These are phyloP conservation scores for Quercus lobata DNA, from an alignment of 331 rosid species.

Conservation along the genomic window DNA sequence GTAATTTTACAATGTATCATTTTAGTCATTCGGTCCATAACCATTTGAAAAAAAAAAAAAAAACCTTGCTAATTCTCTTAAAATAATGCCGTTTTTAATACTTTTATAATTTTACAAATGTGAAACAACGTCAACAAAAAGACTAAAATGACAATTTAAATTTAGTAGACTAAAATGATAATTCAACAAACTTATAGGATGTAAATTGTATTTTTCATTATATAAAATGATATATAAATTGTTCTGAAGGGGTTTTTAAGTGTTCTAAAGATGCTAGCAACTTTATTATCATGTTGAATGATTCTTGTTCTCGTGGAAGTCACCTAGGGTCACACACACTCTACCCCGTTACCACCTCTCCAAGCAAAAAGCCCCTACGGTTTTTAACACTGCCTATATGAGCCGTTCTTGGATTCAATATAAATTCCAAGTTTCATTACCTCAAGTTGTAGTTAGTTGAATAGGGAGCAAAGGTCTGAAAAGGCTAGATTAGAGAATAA, in stretches of 20 bases:
- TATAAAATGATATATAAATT: too few relatives aligned
- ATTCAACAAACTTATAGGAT: too few relatives aligned
- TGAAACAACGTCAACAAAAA: too few relatives aligned
- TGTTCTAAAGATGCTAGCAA: not conserved
- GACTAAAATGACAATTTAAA: too few relatives aligned
- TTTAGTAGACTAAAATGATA: too few relatives aligned
- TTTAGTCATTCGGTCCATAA: too few relatives aligned
- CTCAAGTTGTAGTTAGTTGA: not conserved
- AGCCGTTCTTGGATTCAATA: not conserved
- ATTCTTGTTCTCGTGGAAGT: not conserved
- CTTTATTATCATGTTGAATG: not conserved
- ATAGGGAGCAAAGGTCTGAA: not conserved
- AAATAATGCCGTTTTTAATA: too few relatives aligned
- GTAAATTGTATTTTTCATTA: too few relatives aligned
- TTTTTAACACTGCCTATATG: not conserved
- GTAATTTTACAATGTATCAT: too few relatives aligned
- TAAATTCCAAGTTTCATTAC: not conserved
- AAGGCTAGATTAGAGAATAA: not conserved
- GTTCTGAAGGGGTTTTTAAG: not conserved
- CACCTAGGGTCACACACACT: not conserved
- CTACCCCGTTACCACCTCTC: not conserved
- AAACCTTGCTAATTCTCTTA: too few relatives aligned
- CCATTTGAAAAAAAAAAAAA: too few relatives aligned
- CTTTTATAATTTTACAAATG: too few relatives aligned
- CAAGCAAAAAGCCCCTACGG: not conserved